Conservation (phyloP, 106 monocot species). For the Narthecium ossifragum region DNA sequence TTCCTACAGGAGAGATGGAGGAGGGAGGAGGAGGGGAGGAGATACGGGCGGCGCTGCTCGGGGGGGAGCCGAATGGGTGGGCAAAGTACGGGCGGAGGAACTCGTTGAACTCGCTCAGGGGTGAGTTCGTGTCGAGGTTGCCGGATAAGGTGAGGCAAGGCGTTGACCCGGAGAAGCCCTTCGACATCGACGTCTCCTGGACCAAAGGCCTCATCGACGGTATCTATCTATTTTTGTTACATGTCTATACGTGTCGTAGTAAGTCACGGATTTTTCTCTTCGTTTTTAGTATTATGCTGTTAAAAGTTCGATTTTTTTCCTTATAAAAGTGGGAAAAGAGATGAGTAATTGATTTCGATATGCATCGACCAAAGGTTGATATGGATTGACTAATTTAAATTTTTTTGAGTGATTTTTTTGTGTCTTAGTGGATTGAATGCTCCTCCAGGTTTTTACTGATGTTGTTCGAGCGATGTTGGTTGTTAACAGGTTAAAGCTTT, state of each 20-base stretch:
- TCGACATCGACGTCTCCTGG: neutral
- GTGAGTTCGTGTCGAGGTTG: conserved; percentile 2
- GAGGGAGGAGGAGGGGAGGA: neutral
- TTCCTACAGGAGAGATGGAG: too few species aligned
- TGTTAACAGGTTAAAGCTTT: too few species aligned
- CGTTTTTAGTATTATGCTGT: too few species aligned
- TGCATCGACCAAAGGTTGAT: neutral
- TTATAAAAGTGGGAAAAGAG: neutral
- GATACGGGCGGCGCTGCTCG: neutral
- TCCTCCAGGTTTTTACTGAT: too few species aligned
- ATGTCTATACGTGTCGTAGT: neutral
- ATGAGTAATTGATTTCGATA: neutral
- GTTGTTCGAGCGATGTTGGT: too few species aligned
- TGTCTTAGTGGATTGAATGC: too few species aligned
- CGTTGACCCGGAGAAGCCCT: conserved; percentile 8
- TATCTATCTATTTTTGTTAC: neutral
- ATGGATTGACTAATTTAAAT: too few species aligned
- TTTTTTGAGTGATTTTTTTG: too few species aligned
- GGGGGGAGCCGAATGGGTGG: neutral
- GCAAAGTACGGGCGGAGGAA: conserved; percentile 4
- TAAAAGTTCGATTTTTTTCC: neutral
- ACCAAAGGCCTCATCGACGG: conserved; percentile 7
- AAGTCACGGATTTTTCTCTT: too few species aligned
- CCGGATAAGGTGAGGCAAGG: conserved; percentile 5
- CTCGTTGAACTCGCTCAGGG: conserved; percentile 5